phyloP scores from a whole-genome alignment of 2,329 filamentous ascomycete species.

The Drechslerella dactyloides region DNA sequence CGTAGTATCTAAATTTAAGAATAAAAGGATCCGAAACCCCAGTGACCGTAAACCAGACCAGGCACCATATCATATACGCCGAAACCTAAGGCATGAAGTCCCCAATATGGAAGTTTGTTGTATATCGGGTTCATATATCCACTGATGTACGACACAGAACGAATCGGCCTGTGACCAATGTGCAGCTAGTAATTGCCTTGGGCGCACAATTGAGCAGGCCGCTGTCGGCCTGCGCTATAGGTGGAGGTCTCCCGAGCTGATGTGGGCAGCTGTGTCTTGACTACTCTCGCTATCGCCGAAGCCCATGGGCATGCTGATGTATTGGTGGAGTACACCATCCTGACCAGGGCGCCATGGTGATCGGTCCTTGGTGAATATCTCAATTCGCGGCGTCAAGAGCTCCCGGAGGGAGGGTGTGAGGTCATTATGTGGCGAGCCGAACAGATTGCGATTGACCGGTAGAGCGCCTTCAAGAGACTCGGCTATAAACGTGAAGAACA shows the following conservation, averaged over 20 bases:
- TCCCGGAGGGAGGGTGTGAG: slow-evolving; percentile 28
- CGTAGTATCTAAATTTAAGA: slow-evolving; percentile 20
- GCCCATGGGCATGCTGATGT: slow-evolving; percentile 46
- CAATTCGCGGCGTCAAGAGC: slow-evolving; percentile 40
- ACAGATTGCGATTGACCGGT: slow-evolving; percentile 45
- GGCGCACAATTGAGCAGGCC: no score
- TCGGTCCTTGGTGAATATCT: slow-evolving; percentile 46
- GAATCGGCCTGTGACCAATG: background rate
- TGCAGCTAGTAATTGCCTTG: no score
- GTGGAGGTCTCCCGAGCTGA: slow-evolving; percentile 38
- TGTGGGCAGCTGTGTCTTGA: slow-evolving; percentile 14
- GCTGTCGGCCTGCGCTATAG: slow-evolving; percentile 11
- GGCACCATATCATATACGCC: slow-evolving; percentile 21
- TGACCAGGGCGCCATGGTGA: slow-evolving; percentile 47
- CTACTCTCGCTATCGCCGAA: slow-evolving; percentile 39
- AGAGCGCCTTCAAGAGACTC: slow-evolving; percentile 49
- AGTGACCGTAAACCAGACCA: slow-evolving; percentile 10
- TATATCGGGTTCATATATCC: slow-evolving; percentile 30
- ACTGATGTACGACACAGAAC: slow-evolving; percentile 16
- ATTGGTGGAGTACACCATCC: slow-evolving; percentile 48
- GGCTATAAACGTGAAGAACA: slow-evolving; percentile 19
- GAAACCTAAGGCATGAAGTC: slow-evolving; percentile 1
- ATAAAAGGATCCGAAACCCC: slow-evolving; percentile 9
- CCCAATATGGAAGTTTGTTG: slow-evolving; percentile 10
- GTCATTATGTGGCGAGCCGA: slow-evolving; percentile 39